Conservation (phyloP, 352 stramenopile genomes). For the Pythium sukuiense region DNA sequence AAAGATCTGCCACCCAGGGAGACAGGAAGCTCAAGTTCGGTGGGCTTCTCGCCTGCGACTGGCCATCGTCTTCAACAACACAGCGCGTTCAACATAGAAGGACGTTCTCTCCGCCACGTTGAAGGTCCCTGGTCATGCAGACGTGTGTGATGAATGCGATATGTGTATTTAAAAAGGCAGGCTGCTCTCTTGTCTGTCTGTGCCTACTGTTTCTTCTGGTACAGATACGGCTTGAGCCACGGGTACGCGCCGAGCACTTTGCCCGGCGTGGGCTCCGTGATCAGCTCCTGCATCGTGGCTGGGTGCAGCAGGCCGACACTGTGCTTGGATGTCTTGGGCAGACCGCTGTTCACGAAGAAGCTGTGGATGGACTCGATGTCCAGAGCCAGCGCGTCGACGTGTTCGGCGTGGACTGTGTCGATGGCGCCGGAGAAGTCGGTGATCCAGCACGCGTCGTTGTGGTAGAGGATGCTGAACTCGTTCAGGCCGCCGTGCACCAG, state of each 20-base stretch:
- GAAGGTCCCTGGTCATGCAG: too few relatives aligned
- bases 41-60: not conserved
- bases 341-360: slow-evolving; percentile 63
- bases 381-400: slow-evolving; percentile 47
- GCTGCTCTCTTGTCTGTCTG: not conserved
- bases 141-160: too few relatives aligned
- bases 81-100: not conserved
- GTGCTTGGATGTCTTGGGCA: slow-evolving; percentile 40
- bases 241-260: slow-evolving; percentile 24
- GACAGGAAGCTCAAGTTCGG: not conserved
- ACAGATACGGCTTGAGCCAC: slow-evolving; percentile 32
- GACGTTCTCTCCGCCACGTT: not conserved
- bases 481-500: slow-evolving; percentile 52
- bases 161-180: not conserved
- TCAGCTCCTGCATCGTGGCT: slow-evolving; percentile 28
- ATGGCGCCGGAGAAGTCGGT: slow-evolving; percentile 88
- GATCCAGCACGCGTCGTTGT: slow-evolving; percentile 63
- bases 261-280: slow-evolving; percentile 19
- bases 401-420: slow-evolving; percentile 55
- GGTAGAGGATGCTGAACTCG: slow-evolving; percentile 76
- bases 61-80: not conserved
- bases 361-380: slow-evolving; percentile 65
- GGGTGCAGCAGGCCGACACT: slow-evolving; percentile 25
- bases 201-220: slow-evolving; percentile 25
- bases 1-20: not conserved